phyloP scores from a whole-genome alignment of 192 early-diverging fungal genomes.

The Gamsiella multidivaricata region DNA sequence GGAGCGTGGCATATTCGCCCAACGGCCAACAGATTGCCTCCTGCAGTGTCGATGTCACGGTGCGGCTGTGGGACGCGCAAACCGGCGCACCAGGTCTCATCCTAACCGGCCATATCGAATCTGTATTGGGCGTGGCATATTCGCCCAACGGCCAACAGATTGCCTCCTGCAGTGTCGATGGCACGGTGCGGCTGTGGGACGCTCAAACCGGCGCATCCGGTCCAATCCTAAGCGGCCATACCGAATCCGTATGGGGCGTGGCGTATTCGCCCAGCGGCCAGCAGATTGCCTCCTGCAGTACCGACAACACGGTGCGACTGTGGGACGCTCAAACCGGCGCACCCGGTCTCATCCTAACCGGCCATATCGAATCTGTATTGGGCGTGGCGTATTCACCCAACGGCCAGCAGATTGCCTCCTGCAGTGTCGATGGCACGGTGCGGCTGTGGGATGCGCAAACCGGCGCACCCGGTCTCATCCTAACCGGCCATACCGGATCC shows the following conservation, averaged over 20 bases:
- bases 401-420: neutral
- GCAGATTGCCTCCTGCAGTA: neutral
- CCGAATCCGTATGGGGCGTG: neutral
- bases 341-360: neutral
- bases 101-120: neutral
- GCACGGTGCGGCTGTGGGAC: neutral
- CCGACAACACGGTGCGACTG: neutral
- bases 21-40: neutral
- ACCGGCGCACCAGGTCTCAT: neutral
- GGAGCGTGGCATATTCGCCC: neutral
- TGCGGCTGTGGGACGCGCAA: neutral
- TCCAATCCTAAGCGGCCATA: neutral
- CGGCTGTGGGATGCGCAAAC: neutral
- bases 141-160: neutral
- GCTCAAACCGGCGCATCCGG: neutral
- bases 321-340: neutral
- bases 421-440: neutral
- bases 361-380: neutral
- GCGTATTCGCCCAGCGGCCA: neutral
- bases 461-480: neutral
- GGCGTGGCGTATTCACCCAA: neutral
- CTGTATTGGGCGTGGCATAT: neutral
- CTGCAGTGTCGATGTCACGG: neutral
- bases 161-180: neutral
- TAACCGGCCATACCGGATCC: neutral